These are phyloP conservation scores for Podila epigama DNA, from an alignment of 192 early-diverging fungal species.

Conservation along the genomic window DNA sequence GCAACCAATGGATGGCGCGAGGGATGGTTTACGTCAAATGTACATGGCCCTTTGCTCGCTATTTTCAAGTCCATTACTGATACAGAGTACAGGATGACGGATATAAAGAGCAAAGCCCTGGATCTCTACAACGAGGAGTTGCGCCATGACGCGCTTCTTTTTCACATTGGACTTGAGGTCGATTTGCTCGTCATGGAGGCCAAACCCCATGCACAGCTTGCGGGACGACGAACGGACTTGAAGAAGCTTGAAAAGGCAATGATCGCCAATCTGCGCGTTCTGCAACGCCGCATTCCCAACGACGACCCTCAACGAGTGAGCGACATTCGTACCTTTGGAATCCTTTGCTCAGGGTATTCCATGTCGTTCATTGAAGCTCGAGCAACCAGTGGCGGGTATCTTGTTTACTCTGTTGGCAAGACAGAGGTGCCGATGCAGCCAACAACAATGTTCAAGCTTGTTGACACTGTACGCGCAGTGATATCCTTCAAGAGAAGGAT, in stretches of 20 bases:
- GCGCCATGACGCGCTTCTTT: conserved; percentile 21
- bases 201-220: conserved; percentile 18
- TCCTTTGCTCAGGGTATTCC: conserved; percentile 18
- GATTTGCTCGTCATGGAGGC: conserved; percentile 25
- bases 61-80: conserved; percentile 18
- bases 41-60: conserved; percentile 22
- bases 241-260: conserved; percentile 22
- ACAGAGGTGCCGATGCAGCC: conserved; percentile 21
- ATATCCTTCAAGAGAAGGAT: conserved; percentile 22
- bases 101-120: conserved; percentile 22
- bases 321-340: conserved; percentile 14
- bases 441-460: conserved; percentile 15
- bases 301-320: conserved; percentile 8
- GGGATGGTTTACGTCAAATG: conserved; percentile 12
- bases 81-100: conserved; percentile 22
- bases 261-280: conserved; percentile 15
- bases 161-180: conserved; percentile 7
- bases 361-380: conserved; percentile 17
- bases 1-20: conserved; percentile 22
- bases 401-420: conserved; percentile 11
- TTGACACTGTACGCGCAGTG: conserved; percentile 12
- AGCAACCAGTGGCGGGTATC: conserved; percentile 13
- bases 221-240: conserved; percentile 14
- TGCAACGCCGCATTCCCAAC: conserved; percentile 11
- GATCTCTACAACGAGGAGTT: conserved; percentile 12